Evolutionary conservation across 2,329 filamentous ascomycete species (phyloP).

Genomic region (Amphichorda felina): DNA sequence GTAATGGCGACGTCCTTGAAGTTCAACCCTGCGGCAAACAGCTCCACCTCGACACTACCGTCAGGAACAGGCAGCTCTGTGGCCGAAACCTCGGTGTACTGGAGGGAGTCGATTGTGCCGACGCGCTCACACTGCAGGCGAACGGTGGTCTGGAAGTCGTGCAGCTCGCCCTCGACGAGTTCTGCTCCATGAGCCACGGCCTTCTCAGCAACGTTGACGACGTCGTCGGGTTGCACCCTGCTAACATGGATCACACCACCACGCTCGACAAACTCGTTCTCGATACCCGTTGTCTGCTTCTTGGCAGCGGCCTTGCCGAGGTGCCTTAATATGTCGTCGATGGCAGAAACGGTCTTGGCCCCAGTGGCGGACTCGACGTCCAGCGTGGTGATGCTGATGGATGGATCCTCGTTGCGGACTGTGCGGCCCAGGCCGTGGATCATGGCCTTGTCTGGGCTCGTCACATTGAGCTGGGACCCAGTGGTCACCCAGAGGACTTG

Average conservation of each 20-base stretch:
- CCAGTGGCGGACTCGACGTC: too few relatives aligned
- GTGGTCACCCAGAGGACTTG: too few relatives aligned
- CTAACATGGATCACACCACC: not conserved
- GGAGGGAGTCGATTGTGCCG: not conserved
- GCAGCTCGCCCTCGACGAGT: not conserved
- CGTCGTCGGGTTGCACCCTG: not conserved
- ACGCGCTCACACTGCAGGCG: too few relatives aligned
- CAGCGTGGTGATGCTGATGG: too few relatives aligned
- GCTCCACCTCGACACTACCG: slow-evolving; percentile 14
- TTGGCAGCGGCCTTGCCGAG: too few relatives aligned
- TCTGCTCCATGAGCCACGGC: not conserved
- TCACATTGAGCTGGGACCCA: too few relatives aligned
- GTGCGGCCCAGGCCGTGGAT: too few relatives aligned
- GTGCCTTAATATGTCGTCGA: too few relatives aligned
- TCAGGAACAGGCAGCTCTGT: not conserved
- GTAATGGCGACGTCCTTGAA: slow-evolving; percentile 12
- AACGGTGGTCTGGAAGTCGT: not conserved
- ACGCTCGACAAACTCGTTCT: slow-evolving; percentile 3
- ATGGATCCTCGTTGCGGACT: too few relatives aligned
- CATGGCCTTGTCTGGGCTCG: too few relatives aligned
- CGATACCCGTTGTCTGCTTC: too few relatives aligned
- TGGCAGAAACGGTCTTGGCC: too few relatives aligned
- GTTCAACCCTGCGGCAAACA: slow-evolving; percentile 9
- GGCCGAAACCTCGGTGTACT: not conserved
- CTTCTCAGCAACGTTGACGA: not conserved